Base-by-base conservation (phyloP, 2,329 filamentous ascomycete genomes). In the Akanthomyces muscarius region DNA sequence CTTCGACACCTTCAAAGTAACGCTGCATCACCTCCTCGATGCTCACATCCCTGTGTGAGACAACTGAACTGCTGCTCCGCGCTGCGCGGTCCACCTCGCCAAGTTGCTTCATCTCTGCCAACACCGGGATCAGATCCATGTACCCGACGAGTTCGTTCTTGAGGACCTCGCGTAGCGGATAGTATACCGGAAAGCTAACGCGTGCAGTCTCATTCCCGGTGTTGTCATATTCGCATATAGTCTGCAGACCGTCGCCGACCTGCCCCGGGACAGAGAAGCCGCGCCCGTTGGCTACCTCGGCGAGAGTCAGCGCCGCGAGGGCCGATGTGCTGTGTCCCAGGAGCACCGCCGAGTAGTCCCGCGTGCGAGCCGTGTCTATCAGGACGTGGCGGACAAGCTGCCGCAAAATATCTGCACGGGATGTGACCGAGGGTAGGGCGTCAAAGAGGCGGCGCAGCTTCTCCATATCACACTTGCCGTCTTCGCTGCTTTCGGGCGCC, bases 1-100 rank as follows among this genome's bases (percentile, higher is more conserved):
- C 85, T 72, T 97, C 93, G 18, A 97, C 74, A 45, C 91, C 47
- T 67, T 86, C 85, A 71, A 99, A 97, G 74, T 97, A 99, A 63
- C 92, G 88, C 63, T 83, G 79, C 88, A 98, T 93, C 61, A 99
- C 84, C 68, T 93, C 89, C 71, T 97, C 92, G 69, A 99, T 97
- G 52, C 92, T 96, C 52, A 91, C 83, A 67, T 92, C 89, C 71
- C 88, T 90, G 68, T 89, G 87, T 38, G 85, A 89, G 3, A 86
- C 75, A 71, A 89, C 75, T 57, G 74, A 73, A 21, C 63, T 68
- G 64, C 70, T 64, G 57, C 74, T 63, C 33, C 67, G 68, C 33
- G 68, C 65, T 45, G 70, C 69, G 44, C 71, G 60, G n/a, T 61
- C 61, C 38, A 59, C 56, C 30, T 72, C 69, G 55, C 78, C 72